Evolutionary conservation across 2,329 filamentous ascomycete species (phyloP), one percentile per base, ranked within the genome.

Genomic region (Colletotrichum salicis): DNA sequence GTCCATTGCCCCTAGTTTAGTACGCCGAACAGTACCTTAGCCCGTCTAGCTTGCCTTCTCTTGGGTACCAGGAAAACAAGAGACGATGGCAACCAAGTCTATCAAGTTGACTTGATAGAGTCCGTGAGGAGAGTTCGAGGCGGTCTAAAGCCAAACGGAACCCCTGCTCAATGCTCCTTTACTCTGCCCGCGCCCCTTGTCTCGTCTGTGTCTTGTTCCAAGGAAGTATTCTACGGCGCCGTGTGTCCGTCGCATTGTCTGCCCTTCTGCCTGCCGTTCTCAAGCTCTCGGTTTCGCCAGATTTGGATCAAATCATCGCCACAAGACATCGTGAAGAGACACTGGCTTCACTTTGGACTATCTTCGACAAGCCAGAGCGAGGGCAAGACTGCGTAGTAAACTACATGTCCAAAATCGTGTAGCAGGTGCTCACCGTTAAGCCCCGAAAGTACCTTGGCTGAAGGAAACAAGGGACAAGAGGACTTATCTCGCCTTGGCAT

Each of bases 111-210:
- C 27, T 69, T 71, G 69, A 69, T 68, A 68, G 59, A 69, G 54
- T 27, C 69, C 35, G 69, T 56, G 59, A 69, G 52, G 65, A 69
- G 24, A 69, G 69, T 68, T 71, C 65, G 54, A 69, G 69, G 69
- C 69, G 69, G 65, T 71, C 69, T 71, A 60, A 48, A 55, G 65
- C 65, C 69, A 69, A 71, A 64, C 69, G 51, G 37, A 62, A 68
- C 65, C 69, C 69, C 59, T 71, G 69, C 65, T 48, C 54, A 58
- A 58, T 63, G 54, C 33, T 59, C 41, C 27, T 64, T 52, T 22
- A 56, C 51, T 57, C 37, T 64, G 51, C 52, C 37, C 27, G 58
- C 69, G 41, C 59, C 54, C 41, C 54, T 55, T 64, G 64, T 58
- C 52, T 45, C 55, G 48, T 51, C 68, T 33, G 55, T 63, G 63